These are phyloP conservation scores for Anthracocystis setariae DNA, from an alignment of 1,284 basidiomycete species.

Conservation along the genomic window DNA sequence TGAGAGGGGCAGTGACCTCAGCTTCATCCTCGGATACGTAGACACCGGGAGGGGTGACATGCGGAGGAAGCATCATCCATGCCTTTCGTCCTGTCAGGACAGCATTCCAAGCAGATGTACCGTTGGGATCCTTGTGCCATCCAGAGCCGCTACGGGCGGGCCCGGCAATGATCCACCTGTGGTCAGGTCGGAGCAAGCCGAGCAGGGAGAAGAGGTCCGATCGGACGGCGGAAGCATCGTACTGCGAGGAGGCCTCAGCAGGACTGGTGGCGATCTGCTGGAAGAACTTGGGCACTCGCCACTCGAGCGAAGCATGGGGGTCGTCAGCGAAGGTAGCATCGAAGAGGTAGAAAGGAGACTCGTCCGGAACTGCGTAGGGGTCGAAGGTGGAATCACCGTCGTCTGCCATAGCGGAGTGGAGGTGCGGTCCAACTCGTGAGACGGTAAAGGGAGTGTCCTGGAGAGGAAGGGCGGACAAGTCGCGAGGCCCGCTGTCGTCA, in stretches of 20 bases:
- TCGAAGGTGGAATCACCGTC: slow-evolving; percentile 45
- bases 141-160: slow-evolving; percentile 58
- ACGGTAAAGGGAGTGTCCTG: slow-evolving; percentile 22
- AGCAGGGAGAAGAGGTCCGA: slow-evolving; percentile 61
- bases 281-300: slow-evolving; percentile 56
- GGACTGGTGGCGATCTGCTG: slow-evolving; percentile 41
- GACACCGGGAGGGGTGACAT: slow-evolving; percentile 69
- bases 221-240: slow-evolving; percentile 37
- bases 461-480: slow-evolving; percentile 20
- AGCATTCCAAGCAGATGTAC: slow-evolving; percentile 70
- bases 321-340: slow-evolving; percentile 58
- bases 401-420: slow-evolving; percentile 24
- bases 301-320: slow-evolving; percentile 41
- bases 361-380: slow-evolving; percentile 57
- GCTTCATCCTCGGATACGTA: slow-evolving; percentile 68
- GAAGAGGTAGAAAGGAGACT: slow-evolving; percentile 64
- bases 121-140: slow-evolving; percentile 69
- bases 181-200: slow-evolving; percentile 54
- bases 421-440: slow-evolving; percentile 12
- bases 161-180: slow-evolving; percentile 64
- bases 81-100: slow-evolving; percentile 68
- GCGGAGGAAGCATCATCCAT: slow-evolving; percentile 70
- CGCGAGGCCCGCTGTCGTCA: slow-evolving; percentile 26
- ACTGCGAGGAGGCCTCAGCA: slow-evolving; percentile 19
- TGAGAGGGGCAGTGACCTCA: slow-evolving; percentile 68